phyloP scores from a whole-genome alignment of 345 rosid species.

The Physaria fendleri region DNA sequence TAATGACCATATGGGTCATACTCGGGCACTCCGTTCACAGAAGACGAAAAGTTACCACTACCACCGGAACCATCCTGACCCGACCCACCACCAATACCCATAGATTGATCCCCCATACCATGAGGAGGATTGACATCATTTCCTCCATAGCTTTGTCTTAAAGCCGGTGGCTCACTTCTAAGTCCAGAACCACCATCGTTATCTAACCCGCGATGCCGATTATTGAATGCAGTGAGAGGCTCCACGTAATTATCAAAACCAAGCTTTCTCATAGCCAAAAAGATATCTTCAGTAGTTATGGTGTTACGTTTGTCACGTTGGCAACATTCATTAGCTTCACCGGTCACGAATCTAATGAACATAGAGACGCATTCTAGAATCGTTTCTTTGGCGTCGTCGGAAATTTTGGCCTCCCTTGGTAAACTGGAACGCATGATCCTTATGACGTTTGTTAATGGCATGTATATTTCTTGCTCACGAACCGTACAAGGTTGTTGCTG shows the following conservation, averaged over 20 bases:
- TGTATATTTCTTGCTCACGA: too few relatives aligned
- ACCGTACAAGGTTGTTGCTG: too few relatives aligned
- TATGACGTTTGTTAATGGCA: too few relatives aligned
- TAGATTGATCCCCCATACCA: too few relatives aligned
- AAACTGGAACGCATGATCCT: slow-evolving; percentile 60
- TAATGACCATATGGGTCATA: too few relatives aligned
- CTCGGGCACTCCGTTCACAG: too few relatives aligned
- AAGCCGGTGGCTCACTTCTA: slow-evolving; percentile 19
- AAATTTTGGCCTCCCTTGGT: slow-evolving; percentile 55
- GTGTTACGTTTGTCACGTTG: slow-evolving; percentile 69
- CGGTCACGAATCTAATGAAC: slow-evolving; percentile 66
- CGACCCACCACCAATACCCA: too few relatives aligned
- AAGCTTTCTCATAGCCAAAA: slow-evolving; percentile 62
- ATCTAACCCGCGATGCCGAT: slow-evolving; percentile 48
- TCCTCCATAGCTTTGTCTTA: slow-evolving; percentile 1
- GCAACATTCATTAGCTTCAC: slow-evolving; percentile 68
- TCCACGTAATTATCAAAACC: slow-evolving; percentile 57
- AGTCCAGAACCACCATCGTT: slow-evolving; percentile 24
- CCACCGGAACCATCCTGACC: too few relatives aligned
- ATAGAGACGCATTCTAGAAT: slow-evolving; percentile 67
- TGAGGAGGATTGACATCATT: too few relatives aligned
- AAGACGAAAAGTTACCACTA: too few relatives aligned
- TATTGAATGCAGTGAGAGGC: slow-evolving; percentile 38
- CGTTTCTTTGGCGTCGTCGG: slow-evolving; percentile 70
- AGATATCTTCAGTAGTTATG: slow-evolving; percentile 56